These are phyloP conservation scores for Acanthamoeba royreba DNA, from an alignment of 208 protist species.

Conservation along the genomic window DNA sequence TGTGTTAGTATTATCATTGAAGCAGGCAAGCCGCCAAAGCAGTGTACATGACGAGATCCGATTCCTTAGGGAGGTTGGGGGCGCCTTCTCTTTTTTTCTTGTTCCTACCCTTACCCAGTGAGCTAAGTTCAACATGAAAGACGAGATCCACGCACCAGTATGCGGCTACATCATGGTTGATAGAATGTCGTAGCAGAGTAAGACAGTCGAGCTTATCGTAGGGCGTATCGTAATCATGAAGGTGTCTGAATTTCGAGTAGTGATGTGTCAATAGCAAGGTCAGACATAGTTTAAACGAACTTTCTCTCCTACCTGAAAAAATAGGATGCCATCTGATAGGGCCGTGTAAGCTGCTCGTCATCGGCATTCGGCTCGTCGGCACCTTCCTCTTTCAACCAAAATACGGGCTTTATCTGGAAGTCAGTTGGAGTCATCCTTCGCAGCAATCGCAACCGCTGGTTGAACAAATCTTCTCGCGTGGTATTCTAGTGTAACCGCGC, in stretches of 20 bases:
- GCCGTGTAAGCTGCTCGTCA: not conserved
- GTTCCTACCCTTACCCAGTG: not conserved
- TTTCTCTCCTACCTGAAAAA: not conserved
- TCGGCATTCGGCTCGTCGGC: not conserved
- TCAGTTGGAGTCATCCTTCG: not conserved
- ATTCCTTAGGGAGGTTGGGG: not conserved
- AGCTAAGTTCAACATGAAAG: not conserved
- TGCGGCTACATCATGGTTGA: not conserved
- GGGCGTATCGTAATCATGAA: not conserved
- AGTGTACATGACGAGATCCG: not conserved
- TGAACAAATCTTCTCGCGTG: not conserved
- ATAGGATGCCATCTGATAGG: not conserved
- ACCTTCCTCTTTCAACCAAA: not conserved
- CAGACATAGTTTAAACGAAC: not conserved
- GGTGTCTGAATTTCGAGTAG: not conserved
- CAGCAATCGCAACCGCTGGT: not conserved
- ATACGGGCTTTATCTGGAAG: conserved; percentile 3
- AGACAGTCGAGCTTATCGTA: conserved; percentile 32
- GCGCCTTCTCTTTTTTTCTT: not conserved
- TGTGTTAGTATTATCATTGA: no score
- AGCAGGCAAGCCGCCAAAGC: not conserved
- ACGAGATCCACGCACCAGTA: not conserved
- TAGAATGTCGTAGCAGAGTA: conserved; percentile 10
- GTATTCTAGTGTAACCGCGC: not conserved
- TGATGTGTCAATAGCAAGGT: not conserved